Base-by-base conservation (phyloP, 176 grass and related monocot genomes). In the Zizania latifolia region DNA sequence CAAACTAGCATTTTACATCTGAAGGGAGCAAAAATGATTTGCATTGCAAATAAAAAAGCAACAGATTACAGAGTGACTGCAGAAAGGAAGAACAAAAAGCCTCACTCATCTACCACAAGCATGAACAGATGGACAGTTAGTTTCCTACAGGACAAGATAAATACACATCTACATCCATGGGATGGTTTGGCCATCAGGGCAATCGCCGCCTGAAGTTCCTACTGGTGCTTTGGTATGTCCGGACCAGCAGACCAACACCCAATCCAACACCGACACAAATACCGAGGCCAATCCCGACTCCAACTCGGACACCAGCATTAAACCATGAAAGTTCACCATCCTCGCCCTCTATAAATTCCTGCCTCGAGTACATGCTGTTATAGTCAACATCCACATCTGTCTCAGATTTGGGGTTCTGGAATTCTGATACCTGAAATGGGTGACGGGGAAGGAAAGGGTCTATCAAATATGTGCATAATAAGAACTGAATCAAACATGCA, bases 311-410 rank as follows among this genome's bases (percentile, higher is more conserved):
- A 29, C 95, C 95, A 7, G 91, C 89, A 81, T 94, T 94, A 83
- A 98, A 98, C 95, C 95, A 94, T 73, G 95, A 92, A 62, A 98
- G 89, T 29, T 94, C 89, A 70, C 89, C 86, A 15, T 92, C 95
- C 81, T 98, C 92, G 1, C 89, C 91, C 33, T 98, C 95, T 62
- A 89, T 28, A 78, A 86, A 86, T 44, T 92, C 95, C 45, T 74
- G 58, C 70, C 79, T 81, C 63, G 79, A 74, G 55, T 90, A 87
- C 41, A 92, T 53, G 67, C 71, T 84, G 61, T 81, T 89, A 76
- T 90, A 82, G 77, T 94, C 89, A 37, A 83, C 77, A 36, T 92
- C 91, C 39, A 77, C 39, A 61, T 94, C 84, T 23, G 45, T 80
- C 59, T 86, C 86, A 21, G 59, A 55, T 74, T 87, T 92, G 64